Conservation (phyloP, 345 rosid genomes). For the Xanthoceras sorbifolium region DNA sequence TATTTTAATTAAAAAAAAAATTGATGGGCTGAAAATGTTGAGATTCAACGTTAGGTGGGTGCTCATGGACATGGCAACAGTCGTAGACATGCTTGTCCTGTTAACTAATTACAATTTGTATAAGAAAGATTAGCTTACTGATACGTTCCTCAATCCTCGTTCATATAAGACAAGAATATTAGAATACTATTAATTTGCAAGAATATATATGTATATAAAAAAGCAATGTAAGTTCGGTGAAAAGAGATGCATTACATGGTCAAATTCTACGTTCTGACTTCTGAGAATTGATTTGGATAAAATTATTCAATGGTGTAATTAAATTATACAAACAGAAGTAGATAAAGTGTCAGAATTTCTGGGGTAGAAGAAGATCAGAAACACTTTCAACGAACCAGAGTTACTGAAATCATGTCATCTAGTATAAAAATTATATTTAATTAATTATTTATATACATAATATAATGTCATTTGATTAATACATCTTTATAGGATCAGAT, state of each 20-base stretch:
- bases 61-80: constrained; percentile 23
- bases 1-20: neutral
- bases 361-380: neutral
- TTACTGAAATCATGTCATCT: too few relatives aligned
- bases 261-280: neutral
- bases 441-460: too few relatives aligned
- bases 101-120: neutral
- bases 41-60: constrained; percentile 13
- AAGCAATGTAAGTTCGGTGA: neutral
- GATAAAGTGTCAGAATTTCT: neutral
- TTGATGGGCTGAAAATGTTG: neutral
- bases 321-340: neutral
- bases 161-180: neutral
- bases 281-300: neutral
- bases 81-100: constrained; percentile 5
- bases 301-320: neutral
- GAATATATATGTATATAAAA: neutral
- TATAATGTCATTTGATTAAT: too few relatives aligned
- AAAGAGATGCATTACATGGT: neutral
- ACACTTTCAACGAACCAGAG: too few relatives aligned
- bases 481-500: too few relatives aligned
- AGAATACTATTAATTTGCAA: neutral
- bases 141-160: neutral
- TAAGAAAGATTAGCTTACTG: neutral
- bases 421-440: too few relatives aligned